Base-by-base conservation (phyloP, 257 asterid genomes). In the Primulina tabacum region DNA sequence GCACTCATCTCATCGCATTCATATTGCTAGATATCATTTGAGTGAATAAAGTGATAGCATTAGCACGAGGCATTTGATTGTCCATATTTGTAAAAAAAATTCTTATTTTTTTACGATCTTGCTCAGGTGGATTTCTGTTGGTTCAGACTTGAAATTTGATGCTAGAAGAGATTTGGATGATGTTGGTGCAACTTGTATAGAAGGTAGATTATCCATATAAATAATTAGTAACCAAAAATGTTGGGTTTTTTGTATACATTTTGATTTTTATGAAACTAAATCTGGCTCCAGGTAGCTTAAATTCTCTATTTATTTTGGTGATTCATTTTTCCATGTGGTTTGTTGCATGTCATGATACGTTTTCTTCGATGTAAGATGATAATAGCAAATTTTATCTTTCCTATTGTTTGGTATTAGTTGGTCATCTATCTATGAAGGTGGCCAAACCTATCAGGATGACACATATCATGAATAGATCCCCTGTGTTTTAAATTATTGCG, bases 111-210 rank as follows among this genome's bases (percentile, higher is more conserved):
- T 57, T 55, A 72, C 77, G 78, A 37, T 73, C 71, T 78, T 70
- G 52, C 66, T 40, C 86, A 94, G 99, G 91, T 94, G 99, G 99
- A 89, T 94, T 76, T 91, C 99, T 80, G 87, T 94, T 80, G 99
- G 97, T 78, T 92, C 99, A 61, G 99, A 94, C 88, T 81, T 94
- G 87, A 87, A 88, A 80, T 92, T 82, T 65, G 99, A 91, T 82
- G 92, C 99, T 80, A 85, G 88, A 80, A 83, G 99, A 78, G 99
- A 94, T 79, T 83, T 94, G 83, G 90, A 87, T 75, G 97, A 94
- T 77, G 96, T 91, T 75, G 97, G 99, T 38, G 97, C 99, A 7
- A 67, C 72, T 34, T 77, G 90, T 73, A 77, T 94, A 69, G 86
- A 86, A 94, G 97, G 99, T 89, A 75, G 72, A 73, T 80, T 61